Conservation (phyloP, 2,329 filamentous ascomycete genomes). For the Claviceps pusilla region DNA sequence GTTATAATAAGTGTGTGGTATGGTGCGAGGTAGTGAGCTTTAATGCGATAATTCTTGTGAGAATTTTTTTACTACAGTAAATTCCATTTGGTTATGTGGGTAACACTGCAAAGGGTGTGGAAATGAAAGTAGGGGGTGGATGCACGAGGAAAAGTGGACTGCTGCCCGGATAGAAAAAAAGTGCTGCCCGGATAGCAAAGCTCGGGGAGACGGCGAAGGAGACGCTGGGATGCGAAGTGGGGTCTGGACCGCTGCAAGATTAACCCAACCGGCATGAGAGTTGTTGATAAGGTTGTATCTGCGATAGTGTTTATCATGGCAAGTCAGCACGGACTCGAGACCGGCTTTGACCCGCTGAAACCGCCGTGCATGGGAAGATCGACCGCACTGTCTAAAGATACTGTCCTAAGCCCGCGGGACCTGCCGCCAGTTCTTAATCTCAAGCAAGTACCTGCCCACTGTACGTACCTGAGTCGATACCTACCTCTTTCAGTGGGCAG, state of each 20-base stretch:
- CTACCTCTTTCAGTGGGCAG: background rate
- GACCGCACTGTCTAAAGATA: background rate
- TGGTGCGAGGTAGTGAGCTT: too few relatives aligned
- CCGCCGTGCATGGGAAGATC: background rate
- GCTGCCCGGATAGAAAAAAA: too few relatives aligned
- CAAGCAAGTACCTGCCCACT: background rate
- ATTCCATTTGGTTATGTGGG: too few relatives aligned
- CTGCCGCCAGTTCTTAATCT: slow-evolving; percentile 1
- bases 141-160: too few relatives aligned
- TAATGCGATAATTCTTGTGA: too few relatives aligned
- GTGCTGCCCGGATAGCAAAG: too few relatives aligned
- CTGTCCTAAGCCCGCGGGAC: slow-evolving; percentile 1
- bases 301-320: background rate
- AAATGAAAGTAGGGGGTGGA: too few relatives aligned
- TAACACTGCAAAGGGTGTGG: too few relatives aligned
- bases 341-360: fast-evolving
- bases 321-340: slow-evolving; percentile 1
- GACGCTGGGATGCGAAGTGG: slow-evolving; percentile 21
- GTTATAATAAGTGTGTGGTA: too few relatives aligned
- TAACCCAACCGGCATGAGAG: slow-evolving; percentile 21
- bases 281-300: slow-evolving; percentile 15
- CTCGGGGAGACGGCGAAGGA: slow-evolving; percentile 9
- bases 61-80: too few relatives aligned
- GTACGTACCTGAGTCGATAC: too few relatives aligned
- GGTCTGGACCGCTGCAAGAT: slow-evolving; percentile 23